Conservation (phyloP, 495 filamentous ascomycete genomes). For the Penicillium diatomitis region DNA sequence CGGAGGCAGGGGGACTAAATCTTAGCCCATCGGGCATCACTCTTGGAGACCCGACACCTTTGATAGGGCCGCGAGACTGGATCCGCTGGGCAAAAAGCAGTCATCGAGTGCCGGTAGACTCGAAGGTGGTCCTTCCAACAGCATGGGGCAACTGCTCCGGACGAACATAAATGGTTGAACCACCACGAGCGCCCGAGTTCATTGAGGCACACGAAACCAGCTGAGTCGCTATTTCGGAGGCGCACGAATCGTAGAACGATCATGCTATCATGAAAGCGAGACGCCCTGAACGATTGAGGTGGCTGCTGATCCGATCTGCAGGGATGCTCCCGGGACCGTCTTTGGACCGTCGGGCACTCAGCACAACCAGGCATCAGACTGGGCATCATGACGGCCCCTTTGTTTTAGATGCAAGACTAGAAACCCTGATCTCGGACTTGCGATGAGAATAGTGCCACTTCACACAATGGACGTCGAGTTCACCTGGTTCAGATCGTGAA, state of each 20-base stretch:
- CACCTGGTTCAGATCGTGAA: no score
- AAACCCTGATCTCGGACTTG: no score
- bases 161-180: no score
- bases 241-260: not conserved
- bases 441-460: no score
- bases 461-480: no score
- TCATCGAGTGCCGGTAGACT: not conserved
- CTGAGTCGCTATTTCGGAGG: not conserved
- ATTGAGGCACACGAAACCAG: constrained; percentile 5
- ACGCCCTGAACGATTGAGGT: not conserved
- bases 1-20: constrained; percentile 17
- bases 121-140: no score
- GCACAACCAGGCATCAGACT: not conserved
- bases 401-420: not conserved
- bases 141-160: no score
- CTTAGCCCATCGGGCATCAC: constrained; percentile 20
- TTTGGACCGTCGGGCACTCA: not conserved
- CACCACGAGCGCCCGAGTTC: constrained; percentile 3
- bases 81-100: constrained; percentile 6
- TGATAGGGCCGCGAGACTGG: constrained; percentile 18
- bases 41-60: constrained; percentile 5
- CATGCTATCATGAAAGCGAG: not conserved
- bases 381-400: not conserved
- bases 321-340: not conserved
- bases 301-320: not conserved